Base-by-base conservation (phyloP, 495 filamentous ascomycete genomes). In the Mytilinidion resinicola region DNA sequence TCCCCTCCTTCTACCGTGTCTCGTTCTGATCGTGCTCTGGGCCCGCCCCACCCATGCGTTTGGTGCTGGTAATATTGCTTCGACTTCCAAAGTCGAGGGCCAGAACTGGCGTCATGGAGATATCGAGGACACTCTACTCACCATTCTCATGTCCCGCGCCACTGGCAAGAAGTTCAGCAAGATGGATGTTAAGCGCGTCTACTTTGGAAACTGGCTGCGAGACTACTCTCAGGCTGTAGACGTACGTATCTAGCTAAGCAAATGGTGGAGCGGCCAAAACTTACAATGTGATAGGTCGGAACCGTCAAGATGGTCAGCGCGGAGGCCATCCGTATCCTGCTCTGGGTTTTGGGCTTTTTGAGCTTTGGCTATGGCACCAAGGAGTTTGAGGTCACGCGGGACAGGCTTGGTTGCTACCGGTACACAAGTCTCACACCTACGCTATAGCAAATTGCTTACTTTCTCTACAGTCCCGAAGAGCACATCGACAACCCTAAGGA, bases 81-180 rank as follows among this genome's bases (percentile, higher is more conserved):
- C 86, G 6, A 80, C 88, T 52, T 84, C 90, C 49, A 83, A 80
- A 62, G 80, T 92, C 51, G 89, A 91, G 67, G 91, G 90, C 56
- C 75, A 84, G 61, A 95, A 95, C 70, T 96, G 89, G 88, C 89
- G 91, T 47, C 91, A 96, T 84, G 91, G 91, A 57, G 92, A 97
- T 72, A 93, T 96, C 67, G 91, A 96, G 79, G 91, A 96, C 77
- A 82, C 86, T 34, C 80, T 96, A 17, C 81, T 95, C 56, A 81
- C 76, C 47, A 73, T 96, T 30, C 68, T 85, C 54, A 85, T 93
- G 79, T 84, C 89, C n/a, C 78, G 80, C 51, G 83, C 85, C 39
- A 87, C 89, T 58, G 87, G 87, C 63, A 86, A 88, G 76, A 92
- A 89, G 63, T 96, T 96, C 69, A 79, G 81, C 74, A 91, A 91